Conservation (phyloP, 1,139 yeast species). For the Scheffersomyces illinoinensis region DNA sequence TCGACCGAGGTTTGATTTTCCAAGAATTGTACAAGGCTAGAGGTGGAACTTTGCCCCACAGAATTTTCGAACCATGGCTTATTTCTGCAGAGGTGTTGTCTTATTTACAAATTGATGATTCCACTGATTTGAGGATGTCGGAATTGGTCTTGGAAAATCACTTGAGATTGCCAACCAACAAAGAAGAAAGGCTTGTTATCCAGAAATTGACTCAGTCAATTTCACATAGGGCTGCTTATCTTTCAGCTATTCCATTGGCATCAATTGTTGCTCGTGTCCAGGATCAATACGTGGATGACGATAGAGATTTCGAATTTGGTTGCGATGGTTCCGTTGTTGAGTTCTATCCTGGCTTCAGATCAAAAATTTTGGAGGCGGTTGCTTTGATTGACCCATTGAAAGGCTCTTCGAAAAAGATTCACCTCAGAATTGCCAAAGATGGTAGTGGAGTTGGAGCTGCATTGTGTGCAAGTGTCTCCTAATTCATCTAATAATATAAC, state of each 20-base stretch:
- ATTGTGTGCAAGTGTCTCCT: conserved; percentile 64
- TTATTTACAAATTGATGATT: conserved; percentile 77
- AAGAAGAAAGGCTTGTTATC: conserved; percentile 68
- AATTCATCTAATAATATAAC: conserved; percentile 3
- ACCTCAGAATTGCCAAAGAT: conserved; percentile 81
- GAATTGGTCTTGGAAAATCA: conserved; percentile 63
- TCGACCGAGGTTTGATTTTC: conserved; percentile 56
- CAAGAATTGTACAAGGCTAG: conserved; percentile 49
- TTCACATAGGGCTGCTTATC: conserved; percentile 79
- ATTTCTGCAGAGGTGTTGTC: conserved; percentile 83
- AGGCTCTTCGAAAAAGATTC: conserved; percentile 68
- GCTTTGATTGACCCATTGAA: conserved; percentile 67
- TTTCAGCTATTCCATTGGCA: conserved; percentile 86
- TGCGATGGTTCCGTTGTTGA: conserved; percentile 95
- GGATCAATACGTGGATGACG: conserved; percentile 49
- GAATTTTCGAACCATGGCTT: conserved; percentile 73
- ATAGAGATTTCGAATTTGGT: conserved; percentile 81
- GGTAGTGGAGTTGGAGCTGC: conserved; percentile 98
- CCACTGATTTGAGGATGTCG: conserved; percentile 66
- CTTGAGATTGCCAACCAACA: conserved; percentile 65
- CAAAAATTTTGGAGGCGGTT: conserved; percentile 74
- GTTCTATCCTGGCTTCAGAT: conserved; percentile 84
- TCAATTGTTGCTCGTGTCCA: conserved; percentile 55
- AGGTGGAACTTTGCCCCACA: conserved; percentile 61
- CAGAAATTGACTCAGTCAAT: conserved; percentile 75